These are phyloP conservation scores for Cladophialophora carrionii DNA, from an alignment of 2,329 filamentous ascomycete species.

Conservation along the genomic window DNA sequence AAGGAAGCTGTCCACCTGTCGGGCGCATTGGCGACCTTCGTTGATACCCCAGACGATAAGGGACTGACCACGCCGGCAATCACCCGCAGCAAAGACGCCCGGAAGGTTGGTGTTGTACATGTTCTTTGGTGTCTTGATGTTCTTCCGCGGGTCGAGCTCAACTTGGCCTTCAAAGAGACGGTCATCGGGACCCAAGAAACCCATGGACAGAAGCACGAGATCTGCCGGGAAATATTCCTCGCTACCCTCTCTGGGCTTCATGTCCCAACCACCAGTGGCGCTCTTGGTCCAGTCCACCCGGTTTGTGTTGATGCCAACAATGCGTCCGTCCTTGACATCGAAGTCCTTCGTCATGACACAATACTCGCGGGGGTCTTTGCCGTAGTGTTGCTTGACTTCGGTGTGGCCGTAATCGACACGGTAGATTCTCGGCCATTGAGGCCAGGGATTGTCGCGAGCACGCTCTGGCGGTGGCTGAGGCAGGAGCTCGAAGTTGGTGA, in stretches of 20 bases:
- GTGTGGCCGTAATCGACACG: slow-evolving; percentile 97
- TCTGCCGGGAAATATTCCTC: slow-evolving; percentile 97
- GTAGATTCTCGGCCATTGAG: slow-evolving; percentile 97
- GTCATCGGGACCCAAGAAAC: slow-evolving; percentile 91
- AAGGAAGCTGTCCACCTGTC: slow-evolving; percentile 87
- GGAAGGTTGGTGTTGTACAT: slow-evolving; percentile 86
- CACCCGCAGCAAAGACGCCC: slow-evolving; percentile 90
- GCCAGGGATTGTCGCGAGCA: slow-evolving; percentile 94
- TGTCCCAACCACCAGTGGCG: slow-evolving; percentile 89
- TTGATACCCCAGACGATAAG: slow-evolving; percentile 99
- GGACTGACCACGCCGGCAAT: slow-evolving; percentile 92
- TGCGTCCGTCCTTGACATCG: slow-evolving; percentile 85
- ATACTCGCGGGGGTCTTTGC: slow-evolving; percentile 93
- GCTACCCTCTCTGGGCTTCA: slow-evolving; percentile 93
- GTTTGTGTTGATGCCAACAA: slow-evolving; percentile 94
- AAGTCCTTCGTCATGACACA: slow-evolving; percentile 99
- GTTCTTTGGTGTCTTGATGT: slow-evolving; percentile 88
- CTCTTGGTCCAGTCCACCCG: slow-evolving; percentile 96
- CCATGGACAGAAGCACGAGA: slow-evolving; percentile 92
- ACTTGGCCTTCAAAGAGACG: slow-evolving; percentile 84
- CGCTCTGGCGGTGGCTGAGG: slow-evolving; percentile 90
- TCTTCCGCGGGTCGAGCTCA: slow-evolving; percentile 90
- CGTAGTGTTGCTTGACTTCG: slow-evolving; percentile 94
- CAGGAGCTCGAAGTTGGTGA: slow-evolving; percentile 94
- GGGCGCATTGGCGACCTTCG: slow-evolving; percentile 88